Evolutionary conservation across 768 basidiomycete genomes (phyloP).

Genomic region (Rhodotorula babjevae): DNA sequence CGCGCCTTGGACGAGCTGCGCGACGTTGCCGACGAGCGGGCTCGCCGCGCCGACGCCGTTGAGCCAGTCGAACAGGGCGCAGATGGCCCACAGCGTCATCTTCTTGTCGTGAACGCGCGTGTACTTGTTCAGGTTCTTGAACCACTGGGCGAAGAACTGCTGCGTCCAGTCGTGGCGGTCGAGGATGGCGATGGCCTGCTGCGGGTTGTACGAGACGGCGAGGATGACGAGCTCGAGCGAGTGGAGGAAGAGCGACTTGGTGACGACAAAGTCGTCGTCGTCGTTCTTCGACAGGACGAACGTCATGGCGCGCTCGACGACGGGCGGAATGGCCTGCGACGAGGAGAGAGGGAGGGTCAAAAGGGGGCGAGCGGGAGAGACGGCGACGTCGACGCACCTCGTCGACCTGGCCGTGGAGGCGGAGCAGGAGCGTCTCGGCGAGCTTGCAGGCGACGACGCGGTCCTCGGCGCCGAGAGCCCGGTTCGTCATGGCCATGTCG

Average conservation of each 20-base stretch:
- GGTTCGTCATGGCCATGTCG: slow-evolving; percentile 63
- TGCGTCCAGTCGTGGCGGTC: slow-evolving; percentile 62
- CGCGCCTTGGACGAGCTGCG: slow-evolving; percentile 70
- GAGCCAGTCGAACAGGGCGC: slow-evolving; percentile 68
- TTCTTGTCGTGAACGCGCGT: slow-evolving; percentile 90
- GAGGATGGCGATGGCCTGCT: slow-evolving; percentile 69
- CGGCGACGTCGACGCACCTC: slow-evolving; percentile 53
- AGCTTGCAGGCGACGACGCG: slow-evolving; percentile 78
- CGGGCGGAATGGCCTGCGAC: slow-evolving; percentile 54
- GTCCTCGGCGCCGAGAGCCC: slow-evolving; percentile 75
- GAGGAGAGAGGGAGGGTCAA: too few relatives aligned
- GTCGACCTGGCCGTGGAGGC: slow-evolving; percentile 69
- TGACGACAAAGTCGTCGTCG: slow-evolving; percentile 52
- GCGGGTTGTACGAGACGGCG: slow-evolving; percentile 74
- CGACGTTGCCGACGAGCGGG: slow-evolving; percentile 54
- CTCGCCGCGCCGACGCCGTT: slow-evolving; percentile 53
- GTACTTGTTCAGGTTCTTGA: slow-evolving; percentile 56
- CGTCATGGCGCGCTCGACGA: slow-evolving; percentile 62
- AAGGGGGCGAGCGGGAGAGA: slow-evolving; percentile 1
- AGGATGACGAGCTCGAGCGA: slow-evolving; percentile 81
- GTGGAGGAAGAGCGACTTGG: slow-evolving; percentile 63
- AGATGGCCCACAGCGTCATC: slow-evolving; percentile 68
- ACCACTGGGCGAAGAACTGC: slow-evolving; percentile 81
- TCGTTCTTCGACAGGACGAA: slow-evolving; percentile 51
- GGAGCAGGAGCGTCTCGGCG: slow-evolving; percentile 74